Evolutionary conservation across 225 moss, liverwort and hornwort species (phyloP).

Genomic region (Antitrichia curtipendula): DNA sequence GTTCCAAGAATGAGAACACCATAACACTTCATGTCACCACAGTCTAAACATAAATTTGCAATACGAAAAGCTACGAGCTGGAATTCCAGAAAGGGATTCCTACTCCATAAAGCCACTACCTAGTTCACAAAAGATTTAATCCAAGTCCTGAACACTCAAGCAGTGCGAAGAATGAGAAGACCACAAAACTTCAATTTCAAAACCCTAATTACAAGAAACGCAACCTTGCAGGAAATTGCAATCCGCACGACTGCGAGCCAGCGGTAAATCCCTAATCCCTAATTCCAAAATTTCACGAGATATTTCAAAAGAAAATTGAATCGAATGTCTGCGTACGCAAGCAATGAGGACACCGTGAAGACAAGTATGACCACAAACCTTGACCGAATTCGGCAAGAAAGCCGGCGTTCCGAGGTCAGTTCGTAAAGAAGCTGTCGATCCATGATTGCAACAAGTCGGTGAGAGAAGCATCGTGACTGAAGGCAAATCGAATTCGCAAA

Average conservation of each 20-base stretch:
- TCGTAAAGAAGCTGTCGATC: not conserved
- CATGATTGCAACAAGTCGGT: not conserved
- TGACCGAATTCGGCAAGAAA: not conserved
- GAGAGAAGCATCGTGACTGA: conserved; percentile 4
- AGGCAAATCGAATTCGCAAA: not conserved
- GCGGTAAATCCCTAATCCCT: not conserved
- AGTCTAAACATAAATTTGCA: not conserved
- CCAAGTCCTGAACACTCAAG: not conserved
- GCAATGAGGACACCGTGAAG: not conserved
- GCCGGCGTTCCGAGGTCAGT: not conserved
- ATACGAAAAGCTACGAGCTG: not conserved
- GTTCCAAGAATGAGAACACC: not conserved
- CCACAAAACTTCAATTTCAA: not conserved
- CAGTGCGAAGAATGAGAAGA: not conserved
- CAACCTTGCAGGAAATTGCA: not conserved
- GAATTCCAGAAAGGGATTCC: not conserved
- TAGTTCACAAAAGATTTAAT: not conserved
- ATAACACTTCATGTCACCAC: not conserved
- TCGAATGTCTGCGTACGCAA: not conserved
- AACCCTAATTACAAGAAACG: not conserved
- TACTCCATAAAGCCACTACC: not conserved
- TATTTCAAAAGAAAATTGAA: not conserved
- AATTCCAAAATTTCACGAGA: not conserved
- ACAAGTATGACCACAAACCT: not conserved
- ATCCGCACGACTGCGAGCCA: not conserved